Evolutionary conservation across 257 asterid genomes (phyloP), one percentile per base, ranked within the genome.

Genomic region (Paulownia fortunei): DNA sequence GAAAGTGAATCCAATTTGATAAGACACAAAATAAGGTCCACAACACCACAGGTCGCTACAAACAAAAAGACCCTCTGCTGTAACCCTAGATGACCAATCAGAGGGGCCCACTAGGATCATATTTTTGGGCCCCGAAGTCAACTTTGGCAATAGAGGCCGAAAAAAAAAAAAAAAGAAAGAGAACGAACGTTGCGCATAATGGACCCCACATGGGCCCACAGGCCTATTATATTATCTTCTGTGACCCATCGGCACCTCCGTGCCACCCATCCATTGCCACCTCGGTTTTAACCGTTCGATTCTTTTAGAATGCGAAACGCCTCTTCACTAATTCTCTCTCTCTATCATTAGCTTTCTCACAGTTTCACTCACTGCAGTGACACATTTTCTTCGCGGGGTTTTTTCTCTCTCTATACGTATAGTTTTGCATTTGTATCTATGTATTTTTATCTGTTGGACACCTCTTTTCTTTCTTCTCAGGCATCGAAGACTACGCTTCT

Each of bases 351-450:
- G 26, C 69, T 49, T 47, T 79, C 34, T 37, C 65, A 19, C 52
- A 52, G 67, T 76, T 59, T 52, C 32, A 27, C 72, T 68, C 55
- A 26, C 77, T 65, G 78, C 69, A 58, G 79, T 63, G 80, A n/a
- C 78, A 13, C 69, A 68, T 74, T 72, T 74, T 81, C 80, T 90
- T 89, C 88, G 90, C 92, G 95, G 88, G 89, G 23, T 54, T 74
- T 86, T 77, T 72, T 81, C 74, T 79, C 83, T 77, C 81, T 71
- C 85, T 85, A 62, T 79, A 69, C 70, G 42, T 71, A 77, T 46
- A 58, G 72, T 55, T 46, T 3, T 36, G 63, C 70, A 24, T 2
- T 39, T 72, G 71, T 68, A 70, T 82, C 79, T 78, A 68, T 56
- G 9, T n/a, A 71, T 41, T 72, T 81, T 54, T 65, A 64, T 73